Conservation (phyloP, 768 basidiomycete species). For the Phylloporus sp. region DNA sequence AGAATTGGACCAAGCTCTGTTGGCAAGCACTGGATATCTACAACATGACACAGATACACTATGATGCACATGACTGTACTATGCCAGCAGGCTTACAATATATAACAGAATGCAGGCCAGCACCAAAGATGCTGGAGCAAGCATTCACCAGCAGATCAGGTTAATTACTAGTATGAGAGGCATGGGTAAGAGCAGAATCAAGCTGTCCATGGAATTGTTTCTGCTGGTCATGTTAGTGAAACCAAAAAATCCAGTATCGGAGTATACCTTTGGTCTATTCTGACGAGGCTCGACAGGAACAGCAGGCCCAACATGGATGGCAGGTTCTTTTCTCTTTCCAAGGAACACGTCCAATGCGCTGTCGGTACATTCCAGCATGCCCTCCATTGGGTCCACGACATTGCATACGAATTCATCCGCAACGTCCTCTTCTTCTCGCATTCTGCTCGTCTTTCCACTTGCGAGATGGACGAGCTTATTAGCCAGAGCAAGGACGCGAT, state of each 20-base stretch:
- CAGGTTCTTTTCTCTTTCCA: slow-evolving; percentile 64
- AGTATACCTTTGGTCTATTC: slow-evolving; percentile 32
- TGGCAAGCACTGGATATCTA: no score
- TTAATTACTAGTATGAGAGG: slow-evolving; percentile 66
- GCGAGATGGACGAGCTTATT: slow-evolving; percentile 57
- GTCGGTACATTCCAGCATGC: slow-evolving; percentile 80
- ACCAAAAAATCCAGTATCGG: neutral
- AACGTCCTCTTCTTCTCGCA: slow-evolving; percentile 73
- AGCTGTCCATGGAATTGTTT: slow-evolving; percentile 41
- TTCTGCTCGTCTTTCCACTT: slow-evolving; percentile 33
- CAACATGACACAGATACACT: no score
- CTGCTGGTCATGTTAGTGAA: slow-evolving; percentile 22
- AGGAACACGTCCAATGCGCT: slow-evolving; percentile 74
- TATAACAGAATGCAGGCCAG: no score
- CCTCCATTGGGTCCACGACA: slow-evolving; percentile 82
- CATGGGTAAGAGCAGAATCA: slow-evolving; percentile 66
- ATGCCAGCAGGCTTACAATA: no score
- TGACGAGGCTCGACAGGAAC: slow-evolving; percentile 10
- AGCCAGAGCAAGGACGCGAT: slow-evolving; percentile 59
- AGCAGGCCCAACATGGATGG: slow-evolving; percentile 55
- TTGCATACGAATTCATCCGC: slow-evolving; percentile 74
- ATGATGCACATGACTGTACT: no score
- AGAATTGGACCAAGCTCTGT: no score
- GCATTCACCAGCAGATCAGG: no score
- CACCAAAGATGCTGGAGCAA: no score